These are phyloP conservation scores for Nicotiana tabacum DNA, from an alignment of 257 asterid species.

Conservation along the genomic window DNA sequence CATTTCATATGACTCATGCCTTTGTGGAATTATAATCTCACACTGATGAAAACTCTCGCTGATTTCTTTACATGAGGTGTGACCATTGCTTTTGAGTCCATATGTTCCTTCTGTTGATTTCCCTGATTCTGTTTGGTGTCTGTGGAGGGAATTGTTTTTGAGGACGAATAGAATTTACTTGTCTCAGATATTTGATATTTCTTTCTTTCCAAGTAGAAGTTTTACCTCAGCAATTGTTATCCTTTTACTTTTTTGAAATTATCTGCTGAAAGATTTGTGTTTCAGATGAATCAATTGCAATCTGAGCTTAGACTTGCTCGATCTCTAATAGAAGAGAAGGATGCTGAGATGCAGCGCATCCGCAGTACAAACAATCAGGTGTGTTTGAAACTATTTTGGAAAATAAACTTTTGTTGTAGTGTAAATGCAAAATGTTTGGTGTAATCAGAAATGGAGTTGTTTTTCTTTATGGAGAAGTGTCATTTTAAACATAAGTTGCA, in stretches of 20 bases:
- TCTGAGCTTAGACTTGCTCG: conserved; percentile 91
- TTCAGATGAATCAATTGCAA: conserved; percentile 89
- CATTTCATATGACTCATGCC: neutral
- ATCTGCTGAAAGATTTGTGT: conserved; percentile 14
- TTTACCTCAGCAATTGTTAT: neutral
- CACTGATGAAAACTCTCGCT: neutral
- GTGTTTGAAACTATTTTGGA: neutral
- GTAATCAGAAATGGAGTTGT: neutral
- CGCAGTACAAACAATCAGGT: conserved; percentile 86
- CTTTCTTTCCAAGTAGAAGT: neutral
- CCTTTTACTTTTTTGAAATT: neutral
- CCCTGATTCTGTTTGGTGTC: neutral
- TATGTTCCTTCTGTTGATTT: neutral
- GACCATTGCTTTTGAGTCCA: neutral
- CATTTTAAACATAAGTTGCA: neutral
- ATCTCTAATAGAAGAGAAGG: conserved; percentile 89
- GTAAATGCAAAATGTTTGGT: neutral
- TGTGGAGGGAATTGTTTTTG: neutral
- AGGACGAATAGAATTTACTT: neutral
- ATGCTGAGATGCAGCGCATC: conserved; percentile 69
- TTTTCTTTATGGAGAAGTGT: neutral
- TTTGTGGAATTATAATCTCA: neutral
- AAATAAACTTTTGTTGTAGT: neutral
- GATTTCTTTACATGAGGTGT: neutral
- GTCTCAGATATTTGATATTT: neutral